These are phyloP conservation scores for Psidium friedrichsthalianum DNA, from an alignment of 345 rosid genomes.

Conservation along the genomic window DNA sequence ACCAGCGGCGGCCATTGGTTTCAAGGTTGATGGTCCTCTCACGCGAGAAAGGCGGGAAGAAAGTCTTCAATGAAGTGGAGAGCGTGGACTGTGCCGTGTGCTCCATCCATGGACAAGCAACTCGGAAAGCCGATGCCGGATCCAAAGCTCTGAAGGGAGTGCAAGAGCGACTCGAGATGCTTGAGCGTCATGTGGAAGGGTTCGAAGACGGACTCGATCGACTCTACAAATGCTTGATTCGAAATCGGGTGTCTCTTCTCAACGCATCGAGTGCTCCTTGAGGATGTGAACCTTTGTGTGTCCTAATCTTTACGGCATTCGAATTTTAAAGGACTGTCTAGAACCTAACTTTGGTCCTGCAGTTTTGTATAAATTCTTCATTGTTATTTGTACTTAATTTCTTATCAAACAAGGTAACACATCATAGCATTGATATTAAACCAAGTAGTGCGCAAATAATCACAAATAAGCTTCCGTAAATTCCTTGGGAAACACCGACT, in stretches of 20 bases:
- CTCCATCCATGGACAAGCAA: slow-evolving; percentile 3
- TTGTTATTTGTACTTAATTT: not conserved
- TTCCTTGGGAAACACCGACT: not conserved
- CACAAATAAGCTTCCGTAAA: not conserved
- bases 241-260: slow-evolving; percentile 47
- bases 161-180: slow-evolving; percentile 17
- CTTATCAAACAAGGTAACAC: not conserved
- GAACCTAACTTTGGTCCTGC: not conserved
- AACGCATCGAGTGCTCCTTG: slow-evolving; percentile 6
- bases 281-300: slow-evolving; percentile 18
- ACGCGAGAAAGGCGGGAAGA: slow-evolving; percentile 9
- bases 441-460: not conserved
- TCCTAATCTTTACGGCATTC: not conserved
- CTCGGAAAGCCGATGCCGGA: slow-evolving; percentile 1
- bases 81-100: slow-evolving; percentile 17
- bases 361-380: not conserved
- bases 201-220: slow-evolving; percentile 23
- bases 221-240: slow-evolving; percentile 41
- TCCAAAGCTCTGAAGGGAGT: slow-evolving; percentile 14
- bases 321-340: not conserved
- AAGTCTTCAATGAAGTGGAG: slow-evolving; percentile 28
- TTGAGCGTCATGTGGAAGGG: slow-evolving; percentile 13
- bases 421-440: not conserved
- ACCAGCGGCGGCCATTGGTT: slow-evolving; percentile 27
- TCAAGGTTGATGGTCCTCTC: slow-evolving; percentile 22